These are phyloP conservation scores for Escovopsis sp. DNA, from an alignment of 2,329 filamentous ascomycete species.

Conservation along the genomic window DNA sequence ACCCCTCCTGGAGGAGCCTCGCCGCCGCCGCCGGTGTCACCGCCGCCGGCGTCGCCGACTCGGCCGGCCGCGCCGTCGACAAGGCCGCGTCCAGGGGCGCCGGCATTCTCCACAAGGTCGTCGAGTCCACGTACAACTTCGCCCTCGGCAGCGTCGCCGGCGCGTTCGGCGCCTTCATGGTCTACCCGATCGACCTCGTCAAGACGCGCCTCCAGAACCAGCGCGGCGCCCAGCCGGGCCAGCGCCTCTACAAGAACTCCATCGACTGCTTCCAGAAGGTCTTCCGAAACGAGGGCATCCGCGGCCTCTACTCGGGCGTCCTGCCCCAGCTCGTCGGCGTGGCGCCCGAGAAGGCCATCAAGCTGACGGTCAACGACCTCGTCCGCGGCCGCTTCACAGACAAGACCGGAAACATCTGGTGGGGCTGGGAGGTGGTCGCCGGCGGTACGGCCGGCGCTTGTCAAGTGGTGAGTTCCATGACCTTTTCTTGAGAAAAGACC, in stretches of 20 bases:
- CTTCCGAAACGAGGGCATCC: constrained; percentile 77
- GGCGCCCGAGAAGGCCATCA: constrained; percentile 98
- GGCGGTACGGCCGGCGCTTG: constrained; percentile 84
- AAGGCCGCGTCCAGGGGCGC: constrained; percentile 16
- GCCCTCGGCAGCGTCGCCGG: constrained; percentile 77
- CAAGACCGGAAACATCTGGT: constrained; percentile 59
- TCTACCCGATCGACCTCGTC: constrained; percentile 96
- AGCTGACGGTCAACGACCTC: constrained; percentile 94
- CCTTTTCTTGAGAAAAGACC: no score
- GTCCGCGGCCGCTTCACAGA: constrained; percentile 65
- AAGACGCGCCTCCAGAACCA: constrained; percentile 99
- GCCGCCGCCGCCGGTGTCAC: no score
- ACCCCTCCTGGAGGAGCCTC: constrained; percentile 79
- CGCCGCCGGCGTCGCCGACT: constrained; percentile 34
- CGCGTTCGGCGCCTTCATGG: constrained; percentile 98
- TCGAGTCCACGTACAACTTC: constrained; percentile 75
- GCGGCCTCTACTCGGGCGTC: constrained; percentile 85
- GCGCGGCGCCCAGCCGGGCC: constrained; percentile 64
- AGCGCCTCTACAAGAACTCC: constrained; percentile 92
- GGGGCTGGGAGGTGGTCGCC: constrained; percentile 62
- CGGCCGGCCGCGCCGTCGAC: constrained; percentile 19
- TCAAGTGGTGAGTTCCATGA: constrained; percentile 87
- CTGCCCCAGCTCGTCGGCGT: constrained; percentile 92
- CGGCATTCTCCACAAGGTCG: constrained; percentile 41
- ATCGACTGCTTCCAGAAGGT: constrained; percentile 92